These are phyloP conservation scores for Fistulifera pelliculosa DNA, from an alignment of 108 stramenopile species.

Conservation along the genomic window DNA sequence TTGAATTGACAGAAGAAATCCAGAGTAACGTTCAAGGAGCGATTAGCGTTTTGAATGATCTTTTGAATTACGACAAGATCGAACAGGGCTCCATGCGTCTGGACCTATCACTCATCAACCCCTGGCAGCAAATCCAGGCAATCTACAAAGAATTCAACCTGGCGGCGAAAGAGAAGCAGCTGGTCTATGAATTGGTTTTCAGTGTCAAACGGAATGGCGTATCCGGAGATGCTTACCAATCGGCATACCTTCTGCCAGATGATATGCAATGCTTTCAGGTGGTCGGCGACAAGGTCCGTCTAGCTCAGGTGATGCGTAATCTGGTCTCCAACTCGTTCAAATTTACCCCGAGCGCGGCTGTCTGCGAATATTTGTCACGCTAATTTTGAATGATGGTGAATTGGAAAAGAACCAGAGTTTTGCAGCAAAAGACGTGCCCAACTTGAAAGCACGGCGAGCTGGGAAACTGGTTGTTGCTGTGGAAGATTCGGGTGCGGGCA, in stretches of 20 bases:
- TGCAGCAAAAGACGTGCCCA: not conserved
- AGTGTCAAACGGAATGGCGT: not conserved
- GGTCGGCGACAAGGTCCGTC: constrained; percentile 16
- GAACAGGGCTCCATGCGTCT: constrained; percentile 9
- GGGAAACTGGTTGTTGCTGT: constrained; percentile 13
- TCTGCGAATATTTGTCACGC: not conserved
- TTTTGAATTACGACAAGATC: constrained; percentile 24
- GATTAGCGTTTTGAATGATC: constrained; percentile 14
- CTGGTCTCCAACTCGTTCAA: constrained; percentile 30
- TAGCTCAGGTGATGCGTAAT: constrained; percentile 25
- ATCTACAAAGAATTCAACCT: constrained; percentile 10
- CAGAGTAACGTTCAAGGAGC: constrained; percentile 3
- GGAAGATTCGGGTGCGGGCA: constrained; percentile 31
- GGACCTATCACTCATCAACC: constrained; percentile 2
- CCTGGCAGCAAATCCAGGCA: constrained; percentile 5
- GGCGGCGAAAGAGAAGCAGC: constrained; percentile 7
- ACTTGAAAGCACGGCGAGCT: not conserved
- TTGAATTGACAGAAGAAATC: constrained; percentile 8
- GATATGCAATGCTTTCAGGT: constrained; percentile 1
- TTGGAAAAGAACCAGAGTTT: not conserved
- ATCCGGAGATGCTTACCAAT: not conserved
- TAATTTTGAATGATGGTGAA: not conserved
- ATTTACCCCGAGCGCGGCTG: constrained; percentile 17
- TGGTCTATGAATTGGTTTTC: constrained; percentile 4
- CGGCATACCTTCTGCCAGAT: not conserved